Evolutionary conservation across 163 green algal species (phyloP).

Genomic region (Scenedesmus sp.): DNA sequence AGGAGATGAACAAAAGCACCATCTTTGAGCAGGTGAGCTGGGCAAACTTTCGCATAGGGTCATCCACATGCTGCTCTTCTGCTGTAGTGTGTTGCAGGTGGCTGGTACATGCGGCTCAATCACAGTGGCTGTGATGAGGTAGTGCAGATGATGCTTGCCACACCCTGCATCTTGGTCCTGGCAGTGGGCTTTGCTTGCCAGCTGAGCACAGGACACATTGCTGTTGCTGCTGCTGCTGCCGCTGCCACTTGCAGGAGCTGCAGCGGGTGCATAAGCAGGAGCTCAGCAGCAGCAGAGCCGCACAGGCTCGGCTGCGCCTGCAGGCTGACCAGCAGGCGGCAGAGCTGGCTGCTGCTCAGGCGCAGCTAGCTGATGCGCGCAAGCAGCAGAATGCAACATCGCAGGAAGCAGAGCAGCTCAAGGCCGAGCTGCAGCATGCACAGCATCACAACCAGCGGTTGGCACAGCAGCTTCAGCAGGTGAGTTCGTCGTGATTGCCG

Average conservation of each 20-base stretch:
- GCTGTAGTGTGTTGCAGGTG: not conserved
- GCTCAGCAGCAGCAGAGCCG: conserved; percentile 10
- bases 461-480: conserved; percentile 27
- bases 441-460: not conserved
- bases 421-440: not conserved
- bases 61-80: not conserved
- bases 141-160: too few species aligned
- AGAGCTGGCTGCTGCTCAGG: conserved; percentile 2
- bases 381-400: not conserved
- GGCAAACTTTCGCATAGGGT: too few species aligned
- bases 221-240: not conserved
- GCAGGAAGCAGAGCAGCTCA: not conserved
- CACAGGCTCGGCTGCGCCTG: conserved; percentile 1
- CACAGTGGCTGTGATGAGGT: too few species aligned
- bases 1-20: conserved; percentile 28
- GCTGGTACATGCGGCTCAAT: too few species aligned
- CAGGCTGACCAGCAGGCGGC: conserved; percentile 3
- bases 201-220: not conserved
- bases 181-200: too few species aligned
- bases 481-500: not conserved
- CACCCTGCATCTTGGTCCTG: too few species aligned
- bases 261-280: conserved; percentile 25
- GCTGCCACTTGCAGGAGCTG: conserved; percentile 26
- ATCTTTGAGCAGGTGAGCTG: conserved; percentile 37
- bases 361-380: conserved; percentile 7